These are phyloP conservation scores for Tubosaeta sp. DNA, from an alignment of 768 basidiomycete species.

Conservation along the genomic window DNA sequence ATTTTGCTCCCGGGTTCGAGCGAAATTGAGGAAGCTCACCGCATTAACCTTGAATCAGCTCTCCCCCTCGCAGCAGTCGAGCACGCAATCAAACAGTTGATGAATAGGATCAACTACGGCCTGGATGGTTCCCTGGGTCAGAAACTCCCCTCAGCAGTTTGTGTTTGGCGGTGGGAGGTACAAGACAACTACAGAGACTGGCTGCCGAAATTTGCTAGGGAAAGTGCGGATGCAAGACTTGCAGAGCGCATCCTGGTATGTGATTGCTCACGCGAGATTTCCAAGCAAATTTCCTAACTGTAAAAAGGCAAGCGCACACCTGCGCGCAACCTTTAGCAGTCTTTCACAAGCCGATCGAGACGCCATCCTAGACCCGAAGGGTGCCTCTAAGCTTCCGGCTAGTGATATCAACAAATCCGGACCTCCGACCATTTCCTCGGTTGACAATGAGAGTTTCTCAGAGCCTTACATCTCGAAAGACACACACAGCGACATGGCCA, in stretches of 20 bases:
- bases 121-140: constrained; percentile 48
- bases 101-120: constrained; percentile 78
- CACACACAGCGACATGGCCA: constrained; percentile 30
- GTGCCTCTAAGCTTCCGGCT: constrained; percentile 28
- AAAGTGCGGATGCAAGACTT: constrained; percentile 57
- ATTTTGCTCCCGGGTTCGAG: constrained; percentile 63
- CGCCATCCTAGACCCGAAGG: constrained; percentile 52
- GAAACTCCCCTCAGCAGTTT: constrained; percentile 59
- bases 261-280: neutral
- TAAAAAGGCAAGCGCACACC: constrained; percentile 53
- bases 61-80: constrained; percentile 54
- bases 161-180: constrained; percentile 87
- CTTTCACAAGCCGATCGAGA: constrained; percentile 56
- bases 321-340: constrained; percentile 51
- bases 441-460: neutral
- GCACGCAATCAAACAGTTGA: constrained; percentile 55
- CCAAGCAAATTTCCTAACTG: constrained; percentile 2
- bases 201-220: constrained; percentile 62
- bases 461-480: constrained; percentile 29
- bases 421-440: constrained; percentile 1
- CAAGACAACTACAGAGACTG: constrained; percentile 53
- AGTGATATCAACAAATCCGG: constrained; percentile 33
- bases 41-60: constrained; percentile 33
- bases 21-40: constrained; percentile 43
- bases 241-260: constrained; percentile 65